Evolutionary conservation across 805 yeast genomes (phyloP).

Genomic region (Barnettozyma botsteinii): DNA sequence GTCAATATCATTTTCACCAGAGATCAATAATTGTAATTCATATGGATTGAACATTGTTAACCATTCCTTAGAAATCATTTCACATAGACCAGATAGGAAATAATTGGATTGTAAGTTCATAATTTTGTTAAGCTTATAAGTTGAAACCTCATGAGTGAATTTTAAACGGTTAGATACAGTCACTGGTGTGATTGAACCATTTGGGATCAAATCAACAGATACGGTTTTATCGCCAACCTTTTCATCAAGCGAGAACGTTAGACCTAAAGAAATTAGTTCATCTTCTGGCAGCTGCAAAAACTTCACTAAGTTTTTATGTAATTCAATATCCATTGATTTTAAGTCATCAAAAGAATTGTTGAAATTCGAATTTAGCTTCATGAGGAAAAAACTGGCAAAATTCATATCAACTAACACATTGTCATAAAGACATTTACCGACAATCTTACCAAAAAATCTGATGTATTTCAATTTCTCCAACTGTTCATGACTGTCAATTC

Average conservation of each 20-base stretch:
- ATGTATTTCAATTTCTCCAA: slow-evolving; percentile 29
- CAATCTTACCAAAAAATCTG: slow-evolving; percentile 70
- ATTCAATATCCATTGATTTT: slow-evolving; percentile 58
- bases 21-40: slow-evolving; percentile 78
- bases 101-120: slow-evolving; percentile 52
- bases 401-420: slow-evolving; percentile 72
- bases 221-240: slow-evolving; percentile 31
- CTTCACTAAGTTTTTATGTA: slow-evolving; percentile 61
- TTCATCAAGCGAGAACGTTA: slow-evolving; percentile 63
- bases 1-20: slow-evolving; percentile 65
- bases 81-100: slow-evolving; percentile 66
- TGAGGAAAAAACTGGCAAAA: slow-evolving; percentile 82
- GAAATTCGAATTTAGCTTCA: slow-evolving; percentile 39
- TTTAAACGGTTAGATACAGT: slow-evolving; percentile 55
- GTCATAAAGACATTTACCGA: slow-evolving; percentile 88
- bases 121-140: slow-evolving; percentile 66
- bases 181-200: slow-evolving; percentile 56
- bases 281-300: slow-evolving; percentile 47
- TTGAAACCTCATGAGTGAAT: slow-evolving; percentile 72
- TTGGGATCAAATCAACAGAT: slow-evolving; percentile 52
- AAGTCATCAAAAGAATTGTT: slow-evolving; percentile 76
- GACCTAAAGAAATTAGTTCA: slow-evolving; percentile 48
- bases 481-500: slow-evolving; percentile 28
- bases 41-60: slow-evolving; percentile 75
- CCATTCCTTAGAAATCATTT: slow-evolving; percentile 69